These are phyloP conservation scores for Citrullus colocynthis DNA, from an alignment of 306 rosid species.

Conservation along the genomic window DNA sequence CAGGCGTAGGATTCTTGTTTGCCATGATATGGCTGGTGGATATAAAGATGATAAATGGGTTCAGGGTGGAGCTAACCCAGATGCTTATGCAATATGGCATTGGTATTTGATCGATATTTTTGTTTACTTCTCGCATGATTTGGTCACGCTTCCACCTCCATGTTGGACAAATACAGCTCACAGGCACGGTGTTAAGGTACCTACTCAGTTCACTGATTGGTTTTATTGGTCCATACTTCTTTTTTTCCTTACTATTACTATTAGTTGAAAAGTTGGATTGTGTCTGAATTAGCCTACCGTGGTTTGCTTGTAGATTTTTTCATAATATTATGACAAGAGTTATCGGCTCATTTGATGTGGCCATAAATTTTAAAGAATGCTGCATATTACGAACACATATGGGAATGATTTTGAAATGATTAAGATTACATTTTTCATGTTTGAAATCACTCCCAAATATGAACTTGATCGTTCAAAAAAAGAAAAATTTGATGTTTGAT, in stretches of 20 bases:
- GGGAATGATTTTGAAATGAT: neutral
- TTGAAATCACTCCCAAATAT: too few species aligned
- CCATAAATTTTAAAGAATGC: neutral
- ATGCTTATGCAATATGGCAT: conserved; percentile 76
- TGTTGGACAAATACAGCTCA: conserved; percentile 74
- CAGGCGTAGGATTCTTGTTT: conserved; percentile 66
- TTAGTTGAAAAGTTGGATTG: neutral
- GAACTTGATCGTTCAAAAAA: too few species aligned
- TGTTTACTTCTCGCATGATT: conserved; percentile 73
- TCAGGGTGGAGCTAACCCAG: conserved; percentile 66
- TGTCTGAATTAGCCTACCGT: neutral
- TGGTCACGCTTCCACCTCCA: conserved; percentile 87
- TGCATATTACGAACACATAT: neutral
- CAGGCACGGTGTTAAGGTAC: conserved; percentile 82
- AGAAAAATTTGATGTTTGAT: too few species aligned
- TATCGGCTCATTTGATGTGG: too few species aligned
- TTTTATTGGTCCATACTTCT: neutral
- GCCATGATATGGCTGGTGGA: conserved; percentile 88
- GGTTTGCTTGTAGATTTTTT: neutral
- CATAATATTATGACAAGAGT: neutral
- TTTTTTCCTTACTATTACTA: neutral
- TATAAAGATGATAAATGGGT: conserved; percentile 75
- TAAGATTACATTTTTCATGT: too few species aligned
- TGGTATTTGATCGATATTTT: conserved; percentile 88
- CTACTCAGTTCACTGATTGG: neutral